Evolutionary conservation across 805 yeast genomes (phyloP).

Genomic region (Monosporozyma yasuniensis): DNA sequence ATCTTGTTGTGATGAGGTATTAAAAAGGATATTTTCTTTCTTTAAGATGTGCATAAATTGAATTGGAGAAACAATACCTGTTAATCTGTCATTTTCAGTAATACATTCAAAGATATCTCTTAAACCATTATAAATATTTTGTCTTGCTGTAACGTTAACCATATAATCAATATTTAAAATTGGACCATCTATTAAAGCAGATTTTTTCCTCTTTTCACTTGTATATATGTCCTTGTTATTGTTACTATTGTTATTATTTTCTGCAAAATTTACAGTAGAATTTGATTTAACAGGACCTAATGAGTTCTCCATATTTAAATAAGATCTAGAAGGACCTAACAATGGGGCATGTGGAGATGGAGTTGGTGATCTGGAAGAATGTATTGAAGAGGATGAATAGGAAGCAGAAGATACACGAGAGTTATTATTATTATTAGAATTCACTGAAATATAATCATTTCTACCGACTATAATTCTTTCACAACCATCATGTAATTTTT

Average conservation of each 20-base stretch:
- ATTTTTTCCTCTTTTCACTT: slow-evolving; percentile 66
- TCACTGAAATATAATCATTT: slow-evolving; percentile 1
- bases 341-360: not conserved
- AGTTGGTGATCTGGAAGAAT: not conserved
- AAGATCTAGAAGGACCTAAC: not conserved
- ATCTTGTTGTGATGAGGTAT: slow-evolving; percentile 94
- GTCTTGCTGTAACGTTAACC: slow-evolving; percentile 35
- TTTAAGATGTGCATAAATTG: slow-evolving; percentile 68
- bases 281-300: not conserved
- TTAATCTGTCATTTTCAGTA: slow-evolving; percentile 55
- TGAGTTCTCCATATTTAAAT: not conserved
- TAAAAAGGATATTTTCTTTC: slow-evolving; percentile 72
- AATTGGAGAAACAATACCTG: slow-evolving; percentile 80
- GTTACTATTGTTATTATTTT: not conserved
- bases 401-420: not conserved
- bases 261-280: not conserved
- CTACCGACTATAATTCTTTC: slow-evolving; percentile 26
- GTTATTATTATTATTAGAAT: not conserved
- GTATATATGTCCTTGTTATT: slow-evolving; percentile 12
- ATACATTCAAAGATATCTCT: slow-evolving; percentile 83
- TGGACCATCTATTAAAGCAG: slow-evolving; percentile 75
- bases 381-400: not conserved
- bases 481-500: slow-evolving; percentile 24
- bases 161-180: slow-evolving; percentile 67
- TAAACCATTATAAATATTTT: slow-evolving; percentile 51